phyloP scores from a whole-genome alignment of 2,329 filamentous ascomycete genomes.

The Ceratocystis lukuohia region DNA sequence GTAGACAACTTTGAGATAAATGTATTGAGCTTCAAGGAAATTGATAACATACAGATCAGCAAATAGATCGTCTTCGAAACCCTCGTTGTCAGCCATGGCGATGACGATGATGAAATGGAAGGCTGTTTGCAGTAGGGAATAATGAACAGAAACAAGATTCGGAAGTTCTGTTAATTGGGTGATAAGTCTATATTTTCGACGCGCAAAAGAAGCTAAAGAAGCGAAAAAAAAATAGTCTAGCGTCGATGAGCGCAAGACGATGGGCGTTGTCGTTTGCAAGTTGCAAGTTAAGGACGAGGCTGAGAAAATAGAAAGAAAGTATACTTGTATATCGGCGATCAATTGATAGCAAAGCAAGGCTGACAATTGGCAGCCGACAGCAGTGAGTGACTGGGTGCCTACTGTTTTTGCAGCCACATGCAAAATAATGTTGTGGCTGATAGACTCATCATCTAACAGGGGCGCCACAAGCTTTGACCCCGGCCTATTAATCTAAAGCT shows the following conservation, averaged over 20 bases:
- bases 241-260: neutral
- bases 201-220: too few species aligned
- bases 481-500: conserved; percentile 8
- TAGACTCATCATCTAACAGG: too few species aligned
- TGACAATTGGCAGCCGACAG: neutral
- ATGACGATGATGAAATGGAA: neutral
- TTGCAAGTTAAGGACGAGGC: neutral
- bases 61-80: conserved; percentile 87
- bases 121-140: neutral
- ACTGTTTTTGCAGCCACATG: too few species aligned
- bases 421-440: too few species aligned
- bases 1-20: neutral
- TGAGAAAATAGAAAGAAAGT: neutral
- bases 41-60: conserved; percentile 66
- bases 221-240: neutral
- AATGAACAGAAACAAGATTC: neutral
- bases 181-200: too few species aligned
- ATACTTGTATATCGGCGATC: neutral
- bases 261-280: neutral
- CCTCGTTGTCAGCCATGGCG: conserved; percentile 64
- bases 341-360: neutral
- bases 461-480: conserved; percentile 6
- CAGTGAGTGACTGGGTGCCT: too few species aligned
- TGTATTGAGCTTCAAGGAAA: neutral
- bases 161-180: too few species aligned